Percentiles rank a stretch among this genome's conserved stretches.
Conservation (phyloP, 345 rosid species). For the Arabidopsis suecica region DNA sequence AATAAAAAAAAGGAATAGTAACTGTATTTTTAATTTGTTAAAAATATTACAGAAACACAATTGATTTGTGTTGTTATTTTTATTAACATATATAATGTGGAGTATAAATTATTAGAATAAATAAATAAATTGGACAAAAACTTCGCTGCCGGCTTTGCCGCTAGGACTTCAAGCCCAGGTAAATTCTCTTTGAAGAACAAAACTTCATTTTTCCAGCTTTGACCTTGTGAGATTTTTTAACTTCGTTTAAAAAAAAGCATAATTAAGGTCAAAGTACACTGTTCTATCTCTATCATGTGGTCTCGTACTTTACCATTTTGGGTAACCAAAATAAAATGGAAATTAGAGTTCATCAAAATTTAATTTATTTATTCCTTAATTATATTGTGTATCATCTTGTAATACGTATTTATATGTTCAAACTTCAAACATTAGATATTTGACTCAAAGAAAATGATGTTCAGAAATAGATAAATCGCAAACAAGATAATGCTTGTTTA, state of each 20-base stretch:
- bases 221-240: too few species aligned
- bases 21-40: background rate
- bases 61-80: too few species aligned
- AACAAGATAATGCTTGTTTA: conserved; percentile 6
- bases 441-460: background rate
- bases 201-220: too few species aligned
- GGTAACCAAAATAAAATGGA: background rate
- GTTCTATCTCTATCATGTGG: background rate
- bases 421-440: conserved; percentile 10
- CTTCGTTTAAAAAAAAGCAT: background rate
- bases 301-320: conserved; percentile 12
- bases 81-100: too few species aligned
- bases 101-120: too few species aligned
- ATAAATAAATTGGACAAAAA: too few species aligned
- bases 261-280: background rate
- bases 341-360: background rate
- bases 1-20: background rate
- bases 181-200: too few species aligned
- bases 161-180: too few species aligned
- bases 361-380: background rate
- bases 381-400: background rate
- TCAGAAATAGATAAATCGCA: conserved; percentile 7
- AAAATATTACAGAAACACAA: background rate
- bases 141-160: too few species aligned
- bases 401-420: background rate